phyloP scores from a whole-genome alignment of 345 rosid genomes.

The Reutealis trisperma region DNA sequence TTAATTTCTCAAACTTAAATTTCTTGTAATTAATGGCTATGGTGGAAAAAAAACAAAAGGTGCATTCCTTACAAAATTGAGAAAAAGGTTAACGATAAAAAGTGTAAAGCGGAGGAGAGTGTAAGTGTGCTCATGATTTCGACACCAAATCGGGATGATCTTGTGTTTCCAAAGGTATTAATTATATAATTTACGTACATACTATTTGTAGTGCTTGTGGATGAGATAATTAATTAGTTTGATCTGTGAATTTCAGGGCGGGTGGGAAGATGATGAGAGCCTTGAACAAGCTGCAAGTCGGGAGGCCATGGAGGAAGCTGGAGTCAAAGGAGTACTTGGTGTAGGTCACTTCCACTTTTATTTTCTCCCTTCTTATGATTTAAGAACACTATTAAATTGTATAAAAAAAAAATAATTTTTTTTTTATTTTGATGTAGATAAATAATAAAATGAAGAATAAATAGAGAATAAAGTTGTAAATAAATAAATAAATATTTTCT shows the following conservation, averaged over 20 bases:
- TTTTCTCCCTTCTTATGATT: no score
- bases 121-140: slow-evolving; percentile 81
- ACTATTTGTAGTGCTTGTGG: no score
- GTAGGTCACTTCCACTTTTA: slow-evolving; percentile 37
- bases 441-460: no score
- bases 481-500: no score
- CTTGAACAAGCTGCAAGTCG: slow-evolving; percentile 83
- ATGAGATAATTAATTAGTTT: no score
- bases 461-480: no score
- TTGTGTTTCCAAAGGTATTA: slow-evolving; percentile 85
- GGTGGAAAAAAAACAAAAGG: slow-evolving; percentile 34
- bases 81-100: slow-evolving; percentile 32
- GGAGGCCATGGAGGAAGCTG: slow-evolving; percentile 95
- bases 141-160: slow-evolving; percentile 76
- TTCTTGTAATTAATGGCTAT: not conserved
- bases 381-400: no score
- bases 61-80: slow-evolving; percentile 74
- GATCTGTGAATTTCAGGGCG: slow-evolving; percentile 53
- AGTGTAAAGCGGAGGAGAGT: slow-evolving; percentile 37
- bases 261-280: slow-evolving; percentile 98
- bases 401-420: no score
- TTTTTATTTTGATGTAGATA: no score
- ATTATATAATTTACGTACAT: no score
- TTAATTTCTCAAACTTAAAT: no score
- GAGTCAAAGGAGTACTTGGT: slow-evolving; percentile 71